A percentile compares a stretch with the other conserved stretches of the same genome.
These are phyloP conservation scores for Aureobasidium namibiae DNA, from an alignment of 2,329 filamentous ascomycete genomes.

Conservation along the genomic window DNA sequence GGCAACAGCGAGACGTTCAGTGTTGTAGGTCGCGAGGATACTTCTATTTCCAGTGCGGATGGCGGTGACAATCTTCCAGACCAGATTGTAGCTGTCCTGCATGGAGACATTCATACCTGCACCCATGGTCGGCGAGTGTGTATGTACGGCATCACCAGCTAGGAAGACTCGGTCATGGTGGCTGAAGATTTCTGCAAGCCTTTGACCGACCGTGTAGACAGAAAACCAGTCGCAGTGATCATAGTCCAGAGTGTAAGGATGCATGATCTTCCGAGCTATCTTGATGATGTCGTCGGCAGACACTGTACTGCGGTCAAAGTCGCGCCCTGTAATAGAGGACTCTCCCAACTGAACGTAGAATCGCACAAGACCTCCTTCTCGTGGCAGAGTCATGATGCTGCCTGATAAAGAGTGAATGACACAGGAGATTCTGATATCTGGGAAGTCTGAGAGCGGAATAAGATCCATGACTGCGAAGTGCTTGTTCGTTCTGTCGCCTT, in stretches of 20 bases:
- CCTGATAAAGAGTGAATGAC: conserved; percentile 60
- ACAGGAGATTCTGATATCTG: conserved; percentile 72
- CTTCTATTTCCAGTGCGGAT: conserved; percentile 30
- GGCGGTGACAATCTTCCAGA: conserved; percentile 37
- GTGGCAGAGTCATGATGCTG: conserved; percentile 71
- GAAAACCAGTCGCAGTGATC: conserved; percentile 43
- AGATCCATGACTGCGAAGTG: conserved; percentile 25
- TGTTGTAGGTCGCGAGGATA: conserved; percentile 33
- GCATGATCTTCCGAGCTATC: conserved; percentile 29
- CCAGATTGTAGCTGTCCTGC: conserved; percentile 37
- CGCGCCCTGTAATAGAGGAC: conserved; percentile 20
- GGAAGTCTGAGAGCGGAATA: conserved; percentile 22
- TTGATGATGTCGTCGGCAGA: conserved; percentile 33
- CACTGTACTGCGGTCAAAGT: conserved; percentile 36
- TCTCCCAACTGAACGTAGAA: conserved; percentile 26
- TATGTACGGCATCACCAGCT: conserved; percentile 35
- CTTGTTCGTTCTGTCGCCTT: conserved; percentile 22
- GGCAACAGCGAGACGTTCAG: conserved; percentile 35
- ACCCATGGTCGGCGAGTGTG: conserved; percentile 31
- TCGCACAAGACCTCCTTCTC: conserved; percentile 26
- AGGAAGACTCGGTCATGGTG: conserved; percentile 37
- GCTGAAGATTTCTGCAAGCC: conserved; percentile 40
- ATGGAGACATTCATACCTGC: conserved; percentile 43
- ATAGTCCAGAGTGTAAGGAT: conserved; percentile 39
- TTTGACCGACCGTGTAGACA: conserved; percentile 42